Evolutionary conservation across 179 eudicot genomes (phyloP).

Genomic region (Beta lomatogona): DNA sequence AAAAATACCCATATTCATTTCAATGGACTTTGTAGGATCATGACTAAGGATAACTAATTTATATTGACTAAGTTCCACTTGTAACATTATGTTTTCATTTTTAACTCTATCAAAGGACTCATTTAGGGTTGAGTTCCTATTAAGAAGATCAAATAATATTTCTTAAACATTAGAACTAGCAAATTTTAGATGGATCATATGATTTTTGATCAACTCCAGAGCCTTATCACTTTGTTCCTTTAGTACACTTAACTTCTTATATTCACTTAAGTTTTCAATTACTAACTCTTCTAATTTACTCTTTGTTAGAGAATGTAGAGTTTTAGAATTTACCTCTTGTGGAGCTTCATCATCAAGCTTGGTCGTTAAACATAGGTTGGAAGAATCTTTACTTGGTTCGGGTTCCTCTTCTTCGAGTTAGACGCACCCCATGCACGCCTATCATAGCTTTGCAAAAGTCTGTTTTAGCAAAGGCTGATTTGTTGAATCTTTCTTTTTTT

Average conservation of each 20-base stretch:
- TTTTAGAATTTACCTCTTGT: background rate
- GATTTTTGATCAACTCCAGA: background rate
- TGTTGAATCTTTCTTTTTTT: too few relatives aligned
- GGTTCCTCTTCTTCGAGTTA: background rate
- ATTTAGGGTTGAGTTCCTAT: background rate
- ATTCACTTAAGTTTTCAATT: background rate
- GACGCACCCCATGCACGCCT: background rate
- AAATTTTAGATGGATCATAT: too few relatives aligned
- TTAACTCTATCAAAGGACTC: background rate
- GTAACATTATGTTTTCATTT: background rate
- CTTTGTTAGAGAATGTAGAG: background rate
- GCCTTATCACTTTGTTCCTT: background rate
- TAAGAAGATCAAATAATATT: background rate
- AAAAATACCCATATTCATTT: background rate
- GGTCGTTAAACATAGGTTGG: background rate
- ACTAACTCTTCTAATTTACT: too few relatives aligned
- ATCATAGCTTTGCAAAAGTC: background rate
- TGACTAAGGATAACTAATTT: too few relatives aligned
- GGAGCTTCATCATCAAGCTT: background rate
- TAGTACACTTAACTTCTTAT: too few relatives aligned
- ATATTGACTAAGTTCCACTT: too few relatives aligned
- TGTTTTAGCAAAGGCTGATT: too few relatives aligned
- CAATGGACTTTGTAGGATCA: too few relatives aligned
- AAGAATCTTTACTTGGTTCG: background rate
- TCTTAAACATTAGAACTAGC: background rate